Evolutionary conservation across 2,329 filamentous ascomycete genomes (phyloP).

Genomic region (Pyrenochaeta sp.): DNA sequence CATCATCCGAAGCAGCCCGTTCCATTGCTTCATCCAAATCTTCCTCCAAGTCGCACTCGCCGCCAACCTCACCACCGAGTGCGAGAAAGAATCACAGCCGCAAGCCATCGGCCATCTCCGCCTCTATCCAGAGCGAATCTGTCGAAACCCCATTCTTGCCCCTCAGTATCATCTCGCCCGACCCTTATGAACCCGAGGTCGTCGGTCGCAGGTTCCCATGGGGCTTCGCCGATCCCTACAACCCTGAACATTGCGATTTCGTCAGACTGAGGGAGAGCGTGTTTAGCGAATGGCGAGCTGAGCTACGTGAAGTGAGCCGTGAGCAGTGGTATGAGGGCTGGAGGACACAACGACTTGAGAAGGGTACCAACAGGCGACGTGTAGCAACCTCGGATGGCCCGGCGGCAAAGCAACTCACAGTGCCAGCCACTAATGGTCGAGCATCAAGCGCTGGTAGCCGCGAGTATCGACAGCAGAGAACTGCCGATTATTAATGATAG

Average conservation of each 20-base stretch:
- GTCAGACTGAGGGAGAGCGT: constrained; percentile 87
- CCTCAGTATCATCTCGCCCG: constrained; percentile 91
- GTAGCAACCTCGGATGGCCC: constrained; percentile 43
- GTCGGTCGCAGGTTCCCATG: constrained; percentile 92
- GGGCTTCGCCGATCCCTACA: constrained; percentile 95
- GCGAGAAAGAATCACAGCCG: constrained; percentile 48
- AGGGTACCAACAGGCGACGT: constrained; percentile 32
- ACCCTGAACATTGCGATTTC: constrained; percentile 93
- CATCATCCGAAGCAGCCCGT: constrained; percentile 47
- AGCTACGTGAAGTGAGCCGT: constrained; percentile 87
- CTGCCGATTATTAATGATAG: constrained; percentile 25
- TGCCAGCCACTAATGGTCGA: constrained; percentile 41
- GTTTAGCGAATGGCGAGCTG: constrained; percentile 90
- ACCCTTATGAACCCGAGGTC: constrained; percentile 82
- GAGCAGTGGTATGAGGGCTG: constrained; percentile 97
- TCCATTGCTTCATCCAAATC: constrained; percentile 45
- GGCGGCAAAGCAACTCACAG: constrained; percentile 30
- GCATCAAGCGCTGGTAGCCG: constrained; percentile 41
- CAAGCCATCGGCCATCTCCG: constrained; percentile 52
- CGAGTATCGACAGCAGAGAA: constrained; percentile 37
- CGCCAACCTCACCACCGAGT: constrained; percentile 44
- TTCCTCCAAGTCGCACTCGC: constrained; percentile 40
- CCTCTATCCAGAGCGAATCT: constrained; percentile 47
- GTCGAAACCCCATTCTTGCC: constrained; percentile 74
- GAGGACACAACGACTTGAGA: constrained; percentile 69